Percentiles rank a stretch among this genome's conserved stretches.
phyloP scores from a whole-genome alignment of 192 early-diverging fungal genomes.

The Gonapodya sp. region DNA sequence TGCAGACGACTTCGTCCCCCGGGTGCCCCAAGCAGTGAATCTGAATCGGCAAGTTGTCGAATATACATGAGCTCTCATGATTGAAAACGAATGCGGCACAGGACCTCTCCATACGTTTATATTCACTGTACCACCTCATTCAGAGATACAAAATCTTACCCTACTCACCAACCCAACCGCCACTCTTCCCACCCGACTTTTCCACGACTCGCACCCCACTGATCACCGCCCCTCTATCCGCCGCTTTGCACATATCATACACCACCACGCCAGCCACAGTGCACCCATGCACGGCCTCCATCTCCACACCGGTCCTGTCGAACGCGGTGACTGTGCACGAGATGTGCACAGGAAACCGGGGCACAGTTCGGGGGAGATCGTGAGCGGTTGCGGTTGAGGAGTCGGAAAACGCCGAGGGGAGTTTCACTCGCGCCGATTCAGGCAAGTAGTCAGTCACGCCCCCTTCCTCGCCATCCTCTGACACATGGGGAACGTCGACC shows the following conservation, averaged over 20 bases:
- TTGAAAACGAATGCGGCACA: no score
- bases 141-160: no score
- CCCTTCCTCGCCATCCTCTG: background rate
- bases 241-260: constrained; percentile 12
- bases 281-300: constrained; percentile 10
- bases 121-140: no score
- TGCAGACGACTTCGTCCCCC: no score
- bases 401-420: no score
- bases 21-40: background rate
- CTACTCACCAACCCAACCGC: constrained; percentile 1
- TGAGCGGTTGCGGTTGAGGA: background rate
- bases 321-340: background rate
- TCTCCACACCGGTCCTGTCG: background rate
- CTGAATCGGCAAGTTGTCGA: background rate
- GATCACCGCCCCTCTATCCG: constrained; percentile 1
- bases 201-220: background rate
- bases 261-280: background rate
- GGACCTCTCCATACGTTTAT: no score
- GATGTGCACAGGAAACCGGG: background rate
- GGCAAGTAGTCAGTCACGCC: background rate
- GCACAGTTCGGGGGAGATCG: background rate
- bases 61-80: no score
- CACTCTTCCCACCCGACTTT: constrained; percentile 4
- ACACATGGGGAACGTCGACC: background rate
- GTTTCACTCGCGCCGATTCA: background rate